Evolutionary conservation across 176 grass and related monocot species (phyloP), one percentile per base, ranked within the genome.

Genomic region (Juncus effusus): DNA sequence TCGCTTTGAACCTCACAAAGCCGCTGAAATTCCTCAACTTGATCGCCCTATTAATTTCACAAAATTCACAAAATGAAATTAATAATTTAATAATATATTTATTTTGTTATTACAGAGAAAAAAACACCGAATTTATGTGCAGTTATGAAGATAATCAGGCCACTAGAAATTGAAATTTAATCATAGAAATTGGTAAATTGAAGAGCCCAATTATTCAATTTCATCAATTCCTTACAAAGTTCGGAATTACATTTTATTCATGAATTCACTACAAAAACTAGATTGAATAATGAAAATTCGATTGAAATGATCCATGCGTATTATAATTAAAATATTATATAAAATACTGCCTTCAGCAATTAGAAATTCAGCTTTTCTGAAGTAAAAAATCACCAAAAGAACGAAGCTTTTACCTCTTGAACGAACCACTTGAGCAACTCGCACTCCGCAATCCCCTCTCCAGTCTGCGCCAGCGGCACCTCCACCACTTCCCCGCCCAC

Each of bases 1-100:
- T 97, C 93, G 38, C 93, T 97, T 66, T 97, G 93, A 36, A 97
- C 93, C 76, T 97, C 93, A 75, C 93, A 97, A 14, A 97, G 80
- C 9, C 72, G 56, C 67, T 92, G 82, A 63, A 97, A 97, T 65
- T 97, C 93, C 72, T 97, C 88, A n/a, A 97, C 85, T 36, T 80
- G 70, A 62, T 97, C 93, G 41, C 93, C 93, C 93, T 96, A 58
- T 40, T 60, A 56, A 70, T 36, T 62, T 7, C 4, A 62, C 10
- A 51, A 61, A 36, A 58, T 14, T 69, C 10, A 13, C 51, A 51
- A 51, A 16, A 6, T 28, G 3, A 45, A 3, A 74, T 5, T 13
- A 52, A 37, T 8, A 12, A 52, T 35, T 13, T 3, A 13, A 53
- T 6, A 16, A 53, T 6, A 16, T 45, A 56, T 55, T 13, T 70